These are phyloP conservation scores for Leishmania turanica DNA, from an alignment of 208 protist genomes.

Conservation along the genomic window DNA sequence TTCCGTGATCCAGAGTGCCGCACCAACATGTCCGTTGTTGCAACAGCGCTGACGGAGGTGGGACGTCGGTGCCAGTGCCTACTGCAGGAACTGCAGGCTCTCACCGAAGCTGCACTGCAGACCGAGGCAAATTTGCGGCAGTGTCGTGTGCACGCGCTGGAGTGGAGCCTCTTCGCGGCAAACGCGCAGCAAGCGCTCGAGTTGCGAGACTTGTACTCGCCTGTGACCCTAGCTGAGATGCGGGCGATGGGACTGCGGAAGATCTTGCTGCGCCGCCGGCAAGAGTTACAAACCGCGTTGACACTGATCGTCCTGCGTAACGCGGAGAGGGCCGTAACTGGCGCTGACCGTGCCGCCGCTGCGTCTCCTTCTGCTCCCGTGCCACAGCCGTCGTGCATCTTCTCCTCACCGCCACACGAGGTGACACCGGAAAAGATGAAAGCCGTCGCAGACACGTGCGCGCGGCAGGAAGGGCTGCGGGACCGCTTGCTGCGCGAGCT, in stretches of 20 bases:
- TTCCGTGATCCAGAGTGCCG: slow-evolving; percentile 18
- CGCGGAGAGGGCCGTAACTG: neutral
- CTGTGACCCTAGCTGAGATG: slow-evolving; percentile 27
- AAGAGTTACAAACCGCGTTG: slow-evolving; percentile 32
- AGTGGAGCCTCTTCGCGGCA: slow-evolving; percentile 34
- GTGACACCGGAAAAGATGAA: slow-evolving; percentile 23
- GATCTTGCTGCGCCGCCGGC: slow-evolving; percentile 22
- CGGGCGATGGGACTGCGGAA: slow-evolving; percentile 31
- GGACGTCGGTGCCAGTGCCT: slow-evolving; percentile 23
- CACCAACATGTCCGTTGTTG: slow-evolving; percentile 21
- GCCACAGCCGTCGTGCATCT: neutral
- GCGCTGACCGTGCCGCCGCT: neutral
- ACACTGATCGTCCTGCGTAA: slow-evolving; percentile 9
- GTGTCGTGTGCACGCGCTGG: slow-evolving; percentile 6
- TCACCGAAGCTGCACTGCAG: slow-evolving; percentile 6
- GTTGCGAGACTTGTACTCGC: slow-evolving; percentile 26
- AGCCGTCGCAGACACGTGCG: slow-evolving; percentile 14
- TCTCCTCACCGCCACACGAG: slow-evolving; percentile 9
- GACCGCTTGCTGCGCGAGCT: slow-evolving; percentile 43
- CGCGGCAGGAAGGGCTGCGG: slow-evolving; percentile 24
- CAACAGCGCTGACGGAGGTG: slow-evolving; percentile 19
- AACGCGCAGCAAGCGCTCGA: slow-evolving; percentile 28
- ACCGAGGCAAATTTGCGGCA: slow-evolving; percentile 22
- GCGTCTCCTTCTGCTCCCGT: neutral
- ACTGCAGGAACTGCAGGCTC: slow-evolving; percentile 10